Evolutionary conservation across 306 rosid genomes (phyloP).

Genomic region (Echinosophora koreensis): DNA sequence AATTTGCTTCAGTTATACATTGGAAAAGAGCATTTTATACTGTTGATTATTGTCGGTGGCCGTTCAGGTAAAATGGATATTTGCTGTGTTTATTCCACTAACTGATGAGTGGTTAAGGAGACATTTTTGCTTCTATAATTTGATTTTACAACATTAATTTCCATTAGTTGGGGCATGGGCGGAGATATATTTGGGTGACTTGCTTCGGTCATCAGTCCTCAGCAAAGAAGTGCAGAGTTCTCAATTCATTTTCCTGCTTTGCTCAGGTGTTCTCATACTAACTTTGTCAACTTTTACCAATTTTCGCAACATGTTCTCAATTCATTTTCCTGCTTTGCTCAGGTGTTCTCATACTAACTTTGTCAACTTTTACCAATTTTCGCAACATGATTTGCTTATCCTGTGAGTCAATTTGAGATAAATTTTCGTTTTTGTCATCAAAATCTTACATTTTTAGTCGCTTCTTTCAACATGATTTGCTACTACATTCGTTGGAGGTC

Average conservation of each 20-base stretch:
- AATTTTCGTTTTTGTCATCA: background rate
- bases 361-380: background rate
- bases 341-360: background rate
- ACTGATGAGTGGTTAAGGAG: no score
- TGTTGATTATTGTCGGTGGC: background rate
- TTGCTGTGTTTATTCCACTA: no score
- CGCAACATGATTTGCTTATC: background rate
- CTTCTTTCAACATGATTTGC: background rate
- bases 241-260: background rate
- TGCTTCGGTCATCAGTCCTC: background rate
- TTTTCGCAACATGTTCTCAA: no score
- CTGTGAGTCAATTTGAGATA: background rate
- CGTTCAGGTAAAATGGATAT: no score
- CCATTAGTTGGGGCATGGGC: no score
- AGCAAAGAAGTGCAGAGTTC: background rate
- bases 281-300: no score
- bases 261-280: background rate
- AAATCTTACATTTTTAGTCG: background rate
- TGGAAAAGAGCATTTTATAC: conserved; percentile 35
- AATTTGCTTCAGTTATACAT: conserved; percentile 14
- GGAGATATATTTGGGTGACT: no score
- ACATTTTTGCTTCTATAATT: no score
- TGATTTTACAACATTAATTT: no score
- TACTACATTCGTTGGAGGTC: background rate
- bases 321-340: background rate